Base-by-base conservation (phyloP, 768 basidiomycete genomes). In the Gloeostereum incarnatum region DNA sequence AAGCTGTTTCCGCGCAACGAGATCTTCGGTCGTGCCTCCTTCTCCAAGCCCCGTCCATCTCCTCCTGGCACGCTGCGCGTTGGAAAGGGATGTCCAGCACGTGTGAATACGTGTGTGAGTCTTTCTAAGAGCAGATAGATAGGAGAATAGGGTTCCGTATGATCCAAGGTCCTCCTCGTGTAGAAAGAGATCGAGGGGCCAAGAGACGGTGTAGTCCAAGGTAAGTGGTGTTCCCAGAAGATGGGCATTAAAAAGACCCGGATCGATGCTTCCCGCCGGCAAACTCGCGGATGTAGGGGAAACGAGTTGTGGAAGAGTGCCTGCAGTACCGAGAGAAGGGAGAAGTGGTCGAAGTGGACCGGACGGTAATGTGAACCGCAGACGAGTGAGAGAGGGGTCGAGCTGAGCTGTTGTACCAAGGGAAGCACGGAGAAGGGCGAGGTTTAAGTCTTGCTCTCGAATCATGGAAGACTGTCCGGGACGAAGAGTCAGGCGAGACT, bases 161-260 rank as follows among this genome's bases (percentile, higher is more conserved):
- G 76, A 69, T 13, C 73, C 64, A 14, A 93, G 64, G 48, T 90
- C 87, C 0, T 77, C 63, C 16, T 78, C 64, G 37, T 87, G 78
- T 17, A 96, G 73, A 60, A 94, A 93, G 32, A 94, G 74, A 53
- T 93, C 88, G 29, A 94, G 68, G 0, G 91, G 91, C 89, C 89
- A 96, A 0, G 80, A 60, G 17, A 91, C 76, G 13, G 57, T 63
- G 54, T 88, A 92, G 5, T 69, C 71, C 14, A 94, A 66, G 1
- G 68, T 59, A 21, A 91, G 62, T 0, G 83, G 76, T 1, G 85
- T 87, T 11, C 91, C 91, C 26, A 96, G 72, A 3, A 94, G 68
- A 39, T 81, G 69, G 36, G 82, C 78, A 38, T 77, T 76, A 54
- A 91, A 88, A 7, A 72, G 54, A 2, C 72, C 71, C 4, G 58